Conservation (phyloP, 495 filamentous ascomycete species). For the Hypoxylon lienhwacheense region DNA sequence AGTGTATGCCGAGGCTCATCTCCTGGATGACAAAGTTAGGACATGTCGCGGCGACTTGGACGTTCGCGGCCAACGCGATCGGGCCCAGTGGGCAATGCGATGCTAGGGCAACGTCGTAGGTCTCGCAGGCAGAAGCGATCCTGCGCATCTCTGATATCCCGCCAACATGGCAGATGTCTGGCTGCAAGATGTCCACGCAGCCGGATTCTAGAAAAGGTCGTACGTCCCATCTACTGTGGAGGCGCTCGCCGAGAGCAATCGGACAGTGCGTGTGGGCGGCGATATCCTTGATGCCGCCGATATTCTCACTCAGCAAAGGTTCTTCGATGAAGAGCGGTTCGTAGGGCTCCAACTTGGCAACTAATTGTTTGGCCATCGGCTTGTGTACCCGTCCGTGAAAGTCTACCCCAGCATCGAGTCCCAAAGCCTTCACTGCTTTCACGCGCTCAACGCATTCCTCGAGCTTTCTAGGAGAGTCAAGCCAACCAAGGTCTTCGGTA, state of each 20-base stretch:
- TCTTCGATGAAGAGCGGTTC: conserved; percentile 81
- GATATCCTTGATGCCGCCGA: conserved; percentile 68
- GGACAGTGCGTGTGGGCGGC: conserved; percentile 63
- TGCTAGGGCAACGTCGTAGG: conserved; percentile 76
- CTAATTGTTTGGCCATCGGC: conserved; percentile 80
- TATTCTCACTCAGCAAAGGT: conserved; percentile 71
- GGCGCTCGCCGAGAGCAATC: conserved; percentile 75
- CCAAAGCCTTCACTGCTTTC: conserved; percentile 67
- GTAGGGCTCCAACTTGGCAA: conserved; percentile 69
- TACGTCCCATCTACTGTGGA: conserved; percentile 76
- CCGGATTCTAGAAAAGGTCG: conserved; percentile 70
- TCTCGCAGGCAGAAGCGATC: conserved; percentile 74
- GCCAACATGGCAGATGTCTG: conserved; percentile 75
- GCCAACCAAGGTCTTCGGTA: conserved; percentile 76
- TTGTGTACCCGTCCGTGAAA: conserved; percentile 80
- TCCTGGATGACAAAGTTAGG: conserved; percentile 80
- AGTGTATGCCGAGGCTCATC: conserved; percentile 80
- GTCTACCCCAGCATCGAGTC: conserved; percentile 73
- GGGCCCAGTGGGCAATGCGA: conserved; percentile 79
- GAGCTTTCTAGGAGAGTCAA: conserved; percentile 69
- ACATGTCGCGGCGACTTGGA: conserved; percentile 65
- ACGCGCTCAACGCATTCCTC: conserved; percentile 68
- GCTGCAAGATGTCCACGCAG: conserved; percentile 74
- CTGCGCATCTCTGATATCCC: conserved; percentile 73
- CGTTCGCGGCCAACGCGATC: conserved; percentile 71